Evolutionary conservation across 768 basidiomycete species (phyloP).

Genomic region (Tricholoma hemisulphureum): DNA sequence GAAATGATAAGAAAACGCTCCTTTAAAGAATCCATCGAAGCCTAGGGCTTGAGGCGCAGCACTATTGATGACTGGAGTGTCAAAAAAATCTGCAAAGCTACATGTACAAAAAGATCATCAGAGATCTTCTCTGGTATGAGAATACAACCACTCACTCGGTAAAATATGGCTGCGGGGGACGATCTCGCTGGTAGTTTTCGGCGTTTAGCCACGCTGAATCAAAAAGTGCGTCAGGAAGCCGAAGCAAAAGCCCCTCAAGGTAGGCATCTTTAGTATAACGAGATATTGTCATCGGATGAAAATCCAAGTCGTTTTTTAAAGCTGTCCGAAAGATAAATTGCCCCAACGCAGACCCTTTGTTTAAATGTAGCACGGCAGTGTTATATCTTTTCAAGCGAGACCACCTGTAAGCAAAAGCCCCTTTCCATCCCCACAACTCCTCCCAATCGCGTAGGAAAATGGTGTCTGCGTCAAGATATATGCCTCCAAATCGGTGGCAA

Average conservation of each 20-base stretch:
- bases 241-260: constrained; percentile 77
- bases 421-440: constrained; percentile 95
- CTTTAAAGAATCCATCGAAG: constrained; percentile 94
- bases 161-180: constrained; percentile 95
- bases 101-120: constrained; percentile 6
- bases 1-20: constrained; percentile 94
- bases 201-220: constrained; percentile 97
- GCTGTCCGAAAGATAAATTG: constrained; percentile 94
- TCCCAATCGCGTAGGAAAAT: constrained; percentile 98
- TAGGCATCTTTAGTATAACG: constrained; percentile 88
- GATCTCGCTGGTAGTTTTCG: constrained; percentile 85
- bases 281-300: constrained; percentile 95
- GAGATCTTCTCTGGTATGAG: background rate
- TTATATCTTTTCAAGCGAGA: constrained; percentile 90
- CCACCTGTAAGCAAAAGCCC: constrained; percentile 97
- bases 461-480: constrained; percentile 96
- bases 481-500: constrained; percentile 95
- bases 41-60: constrained; percentile 87
- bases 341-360: constrained; percentile 89
- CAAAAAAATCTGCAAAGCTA: constrained; percentile 89
- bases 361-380: constrained; percentile 92
- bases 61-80: constrained; percentile 67
- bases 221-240: constrained; percentile 93
- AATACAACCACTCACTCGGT: constrained; percentile 54
- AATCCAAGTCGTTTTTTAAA: constrained; percentile 89